A percentile compares a stretch with the other conserved stretches of the same genome.
Conservation (phyloP, 768 basidiomycete species). For the Astraeus odoratus region DNA sequence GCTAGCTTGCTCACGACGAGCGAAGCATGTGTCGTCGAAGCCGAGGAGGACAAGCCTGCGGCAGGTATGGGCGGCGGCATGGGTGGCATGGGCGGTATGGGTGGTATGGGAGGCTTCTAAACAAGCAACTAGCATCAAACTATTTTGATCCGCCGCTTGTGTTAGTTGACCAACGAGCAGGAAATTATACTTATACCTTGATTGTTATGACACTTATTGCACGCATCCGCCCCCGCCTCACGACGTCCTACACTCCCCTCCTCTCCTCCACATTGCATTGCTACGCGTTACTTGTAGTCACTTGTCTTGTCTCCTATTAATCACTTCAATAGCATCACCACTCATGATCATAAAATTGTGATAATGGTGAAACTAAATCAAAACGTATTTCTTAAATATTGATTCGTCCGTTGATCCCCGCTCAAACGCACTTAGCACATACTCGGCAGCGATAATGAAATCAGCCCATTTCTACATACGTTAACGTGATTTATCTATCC, state of each 20-base stretch:
- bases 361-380: neutral
- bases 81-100: conserved; percentile 59
- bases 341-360: conserved; percentile 5
- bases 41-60: conserved; percentile 68
- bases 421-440: too few species aligned
- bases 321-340: conserved; percentile 20
- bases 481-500: too few species aligned
- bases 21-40: conserved; percentile 89
- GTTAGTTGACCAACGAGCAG: neutral
- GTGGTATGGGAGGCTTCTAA: conserved; percentile 50
- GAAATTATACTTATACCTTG: conserved; percentile 8
- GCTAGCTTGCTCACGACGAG: conserved; percentile 89
- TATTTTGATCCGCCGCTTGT: too few species aligned
- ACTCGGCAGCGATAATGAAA: too few species aligned
- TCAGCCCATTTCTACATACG: too few species aligned
- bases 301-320: neutral
- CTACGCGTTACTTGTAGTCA: conserved; percentile 9
- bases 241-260: neutral
- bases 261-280: conserved; percentile 5
- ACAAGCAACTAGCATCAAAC: neutral
- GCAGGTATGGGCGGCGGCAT: conserved; percentile 31
- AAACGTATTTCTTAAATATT: neutral
- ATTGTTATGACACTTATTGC: conserved; percentile 6
- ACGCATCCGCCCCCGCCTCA: conserved; percentile 7
- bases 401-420: too few species aligned